Evolutionary conservation across 768 basidiomycete genomes (phyloP).

Genomic region (Udeniomyces megalosporus): DNA sequence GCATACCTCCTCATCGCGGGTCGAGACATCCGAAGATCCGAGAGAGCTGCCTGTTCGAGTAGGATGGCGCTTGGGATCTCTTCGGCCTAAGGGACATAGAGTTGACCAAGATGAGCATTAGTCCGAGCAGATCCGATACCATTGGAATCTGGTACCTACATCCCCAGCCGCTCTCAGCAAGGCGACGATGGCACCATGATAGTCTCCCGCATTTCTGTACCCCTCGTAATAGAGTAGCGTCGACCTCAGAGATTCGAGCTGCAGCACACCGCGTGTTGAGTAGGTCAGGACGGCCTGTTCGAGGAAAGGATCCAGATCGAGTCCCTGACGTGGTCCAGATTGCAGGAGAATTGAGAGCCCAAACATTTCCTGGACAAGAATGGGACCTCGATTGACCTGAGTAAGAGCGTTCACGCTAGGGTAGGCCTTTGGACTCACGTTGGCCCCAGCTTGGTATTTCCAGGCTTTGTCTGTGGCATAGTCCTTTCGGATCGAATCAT

Average conservation of each 20-base stretch:
- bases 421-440: too few species aligned
- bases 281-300: conserved; percentile 26
- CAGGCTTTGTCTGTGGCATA: conserved; percentile 29
- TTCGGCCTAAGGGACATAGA: conserved; percentile 19
- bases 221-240: conserved; percentile 30
- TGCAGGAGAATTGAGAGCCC: conserved; percentile 24
- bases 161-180: conserved; percentile 28
- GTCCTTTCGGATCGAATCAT: conserved; percentile 78
- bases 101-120: not conserved
- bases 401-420: too few species aligned
- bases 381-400: too few species aligned
- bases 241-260: conserved; percentile 27
- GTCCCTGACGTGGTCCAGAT: conserved; percentile 20
- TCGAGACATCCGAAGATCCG: conserved; percentile 21
- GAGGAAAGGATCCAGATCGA: conserved; percentile 25
- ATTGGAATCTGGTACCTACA: conserved; percentile 17
- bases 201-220: conserved; percentile 26
- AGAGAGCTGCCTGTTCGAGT: conserved; percentile 33
- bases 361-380: conserved; percentile 58
- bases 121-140: too few species aligned
- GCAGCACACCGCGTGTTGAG: conserved; percentile 18
- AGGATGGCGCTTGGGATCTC: conserved; percentile 33
- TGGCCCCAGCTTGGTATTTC: conserved; percentile 43
- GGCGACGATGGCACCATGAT: conserved; percentile 21
- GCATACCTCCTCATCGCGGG: conserved; percentile 24